phyloP scores from a whole-genome alignment of 2,329 filamentous ascomycete genomes.

The Talaromyces albobiverticillius region DNA sequence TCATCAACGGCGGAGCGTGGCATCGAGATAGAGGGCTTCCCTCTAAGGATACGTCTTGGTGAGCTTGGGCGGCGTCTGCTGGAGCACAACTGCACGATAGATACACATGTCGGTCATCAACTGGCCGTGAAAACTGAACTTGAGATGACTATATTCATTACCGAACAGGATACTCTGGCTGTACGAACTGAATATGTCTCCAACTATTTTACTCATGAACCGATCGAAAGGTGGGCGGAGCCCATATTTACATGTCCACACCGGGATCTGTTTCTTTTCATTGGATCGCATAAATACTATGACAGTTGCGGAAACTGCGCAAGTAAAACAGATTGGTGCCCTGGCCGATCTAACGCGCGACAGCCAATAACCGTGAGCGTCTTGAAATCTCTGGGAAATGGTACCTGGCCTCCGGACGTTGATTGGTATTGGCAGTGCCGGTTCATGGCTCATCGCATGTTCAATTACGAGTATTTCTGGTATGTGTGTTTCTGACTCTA shows the following conservation, averaged over 20 bases:
- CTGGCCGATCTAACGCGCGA: not conserved
- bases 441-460: not conserved
- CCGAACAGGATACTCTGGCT: not conserved
- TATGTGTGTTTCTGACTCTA: too few species aligned
- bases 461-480: not conserved
- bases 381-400: constrained; percentile 5
- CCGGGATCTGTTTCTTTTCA: not conserved
- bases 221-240: not conserved
- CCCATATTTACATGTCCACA: not conserved
- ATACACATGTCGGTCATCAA: not conserved
- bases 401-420: constrained; percentile 8
- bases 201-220: not conserved
- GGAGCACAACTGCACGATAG: not conserved
- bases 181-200: not conserved
- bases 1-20: not conserved
- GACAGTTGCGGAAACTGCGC: not conserved
- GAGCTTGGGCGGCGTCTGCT: not conserved
- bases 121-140: not conserved
- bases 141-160: not conserved
- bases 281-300: too few species aligned
- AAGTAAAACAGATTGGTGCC: not conserved
- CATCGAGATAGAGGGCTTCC: not conserved
- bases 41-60: not conserved
- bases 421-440: constrained; percentile 13
- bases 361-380: constrained; percentile 5